Conservation (phyloP, 805 yeast genomes). For the Starmerella kuoi region DNA sequence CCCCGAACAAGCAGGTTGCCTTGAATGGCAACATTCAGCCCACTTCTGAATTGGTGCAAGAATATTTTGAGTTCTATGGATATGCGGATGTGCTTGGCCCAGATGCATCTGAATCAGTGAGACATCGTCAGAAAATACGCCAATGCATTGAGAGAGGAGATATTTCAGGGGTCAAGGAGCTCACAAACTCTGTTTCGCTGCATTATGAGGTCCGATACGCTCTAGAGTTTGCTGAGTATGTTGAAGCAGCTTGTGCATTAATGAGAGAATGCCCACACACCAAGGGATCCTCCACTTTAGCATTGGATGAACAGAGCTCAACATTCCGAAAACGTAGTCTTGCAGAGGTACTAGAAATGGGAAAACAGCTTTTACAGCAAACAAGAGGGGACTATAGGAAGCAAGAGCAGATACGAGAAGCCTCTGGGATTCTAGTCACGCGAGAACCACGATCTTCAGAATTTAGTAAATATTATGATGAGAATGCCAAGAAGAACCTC, state of each 20-base stretch:
- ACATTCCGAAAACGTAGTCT: too few relatives aligned
- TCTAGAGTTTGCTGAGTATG: conserved; percentile 5
- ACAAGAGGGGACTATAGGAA: neutral
- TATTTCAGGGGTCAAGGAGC: neutral
- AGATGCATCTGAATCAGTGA: neutral
- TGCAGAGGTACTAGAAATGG: neutral
- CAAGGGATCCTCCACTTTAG: too few relatives aligned
- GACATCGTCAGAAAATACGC: neutral
- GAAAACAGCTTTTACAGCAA: neutral
- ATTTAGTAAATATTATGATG: neutral
- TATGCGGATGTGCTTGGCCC: conserved; percentile 1
- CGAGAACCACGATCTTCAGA: conserved; percentile 1
- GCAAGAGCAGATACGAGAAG: neutral
- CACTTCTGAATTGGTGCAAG: neutral
- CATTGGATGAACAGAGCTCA: too few relatives aligned
- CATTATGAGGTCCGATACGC: neutral
- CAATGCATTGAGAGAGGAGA: neutral
- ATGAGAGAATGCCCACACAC: too few relatives aligned
- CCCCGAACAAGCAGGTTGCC: neutral
- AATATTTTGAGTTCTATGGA: conserved; percentile 7
- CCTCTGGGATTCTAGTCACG: conserved; percentile 1
- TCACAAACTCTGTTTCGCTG: neutral
- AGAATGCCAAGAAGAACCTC: neutral
- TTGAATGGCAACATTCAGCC: neutral
- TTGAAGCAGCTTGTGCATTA: conserved; percentile 5